Conservation (phyloP, 2,329 filamentous ascomycete species). For the Thielaviopsis ethacetica region DNA sequence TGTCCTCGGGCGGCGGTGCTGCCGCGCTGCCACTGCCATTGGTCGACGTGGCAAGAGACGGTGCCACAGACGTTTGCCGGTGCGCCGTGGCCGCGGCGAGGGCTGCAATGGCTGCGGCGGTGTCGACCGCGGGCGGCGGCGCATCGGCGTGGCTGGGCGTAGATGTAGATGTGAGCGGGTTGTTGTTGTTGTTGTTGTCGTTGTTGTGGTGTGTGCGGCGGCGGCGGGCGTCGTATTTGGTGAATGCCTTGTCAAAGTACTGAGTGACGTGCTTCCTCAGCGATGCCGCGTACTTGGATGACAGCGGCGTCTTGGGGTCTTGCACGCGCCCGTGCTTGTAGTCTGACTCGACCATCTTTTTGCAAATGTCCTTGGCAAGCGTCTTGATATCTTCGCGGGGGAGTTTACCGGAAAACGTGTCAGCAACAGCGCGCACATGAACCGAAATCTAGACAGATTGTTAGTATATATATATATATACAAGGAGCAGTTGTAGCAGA, state of each 20-base stretch:
- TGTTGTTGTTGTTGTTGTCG: constrained; percentile 16
- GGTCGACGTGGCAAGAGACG: background rate
- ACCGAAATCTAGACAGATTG: constrained; percentile 49
- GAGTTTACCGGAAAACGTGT: constrained; percentile 75
- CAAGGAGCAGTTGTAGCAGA: no score
- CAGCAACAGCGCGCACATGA: constrained; percentile 68
- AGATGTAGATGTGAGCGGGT: constrained; percentile 1
- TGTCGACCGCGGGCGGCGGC: constrained; percentile 11
- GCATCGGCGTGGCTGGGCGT: constrained; percentile 9
- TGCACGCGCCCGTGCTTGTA: constrained; percentile 79
- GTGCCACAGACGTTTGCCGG: background rate
- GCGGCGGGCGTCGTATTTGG: constrained; percentile 43
- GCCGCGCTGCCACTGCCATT: background rate
- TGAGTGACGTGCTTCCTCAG: constrained; percentile 72
- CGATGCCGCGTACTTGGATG: constrained; percentile 62
- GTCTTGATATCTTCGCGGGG: constrained; percentile 60
- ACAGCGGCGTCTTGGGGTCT: constrained; percentile 55
- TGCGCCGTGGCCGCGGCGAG: constrained; percentile 9
- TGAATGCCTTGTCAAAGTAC: constrained; percentile 72
- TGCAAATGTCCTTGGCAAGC: constrained; percentile 52
- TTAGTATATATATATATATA: no score
- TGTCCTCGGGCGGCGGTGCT: constrained; percentile 13
- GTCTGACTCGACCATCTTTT: constrained; percentile 81
- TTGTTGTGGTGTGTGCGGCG: constrained; percentile 29
- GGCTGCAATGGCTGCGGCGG: constrained; percentile 15